phyloP scores from a whole-genome alignment of 768 basidiomycete genomes.

The Termitomyces sp. region DNA sequence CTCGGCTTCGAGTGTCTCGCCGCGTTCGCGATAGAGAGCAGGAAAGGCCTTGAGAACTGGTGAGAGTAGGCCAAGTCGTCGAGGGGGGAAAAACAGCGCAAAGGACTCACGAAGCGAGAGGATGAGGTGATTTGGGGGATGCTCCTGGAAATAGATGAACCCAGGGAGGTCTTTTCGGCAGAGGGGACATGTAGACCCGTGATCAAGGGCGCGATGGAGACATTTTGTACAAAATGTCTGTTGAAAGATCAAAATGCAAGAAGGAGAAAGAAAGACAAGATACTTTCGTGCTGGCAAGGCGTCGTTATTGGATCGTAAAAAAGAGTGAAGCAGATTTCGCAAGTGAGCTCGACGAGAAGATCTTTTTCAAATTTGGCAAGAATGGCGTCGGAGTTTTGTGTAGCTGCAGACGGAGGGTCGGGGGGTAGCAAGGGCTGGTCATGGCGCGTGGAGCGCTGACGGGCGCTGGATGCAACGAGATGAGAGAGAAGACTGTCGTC shows the following conservation, averaged over 20 bases:
- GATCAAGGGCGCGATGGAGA: constrained; percentile 86
- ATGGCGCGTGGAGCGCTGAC: constrained; percentile 22
- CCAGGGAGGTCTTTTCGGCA: constrained; percentile 77
- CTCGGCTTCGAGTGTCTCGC: constrained; percentile 60
- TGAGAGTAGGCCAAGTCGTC: constrained; percentile 1
- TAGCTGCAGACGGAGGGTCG: constrained; percentile 7
- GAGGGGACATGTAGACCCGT: constrained; percentile 75
- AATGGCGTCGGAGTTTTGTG: constrained; percentile 15
- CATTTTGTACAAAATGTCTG: constrained; percentile 91
- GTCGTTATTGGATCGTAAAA: constrained; percentile 87
- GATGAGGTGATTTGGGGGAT: constrained; percentile 67
- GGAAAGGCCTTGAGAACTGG: constrained; percentile 70
- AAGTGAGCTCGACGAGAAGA: constrained; percentile 66
- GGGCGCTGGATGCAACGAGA: constrained; percentile 25
- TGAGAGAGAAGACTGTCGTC: constrained; percentile 31
- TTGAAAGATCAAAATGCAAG: constrained; percentile 1
- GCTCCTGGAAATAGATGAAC: constrained; percentile 75
- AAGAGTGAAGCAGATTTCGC: constrained; percentile 87
- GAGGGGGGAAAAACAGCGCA: not conserved
- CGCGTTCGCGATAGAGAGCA: constrained; percentile 52
- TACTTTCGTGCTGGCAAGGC: constrained; percentile 87
- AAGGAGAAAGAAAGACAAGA: constrained; percentile 10
- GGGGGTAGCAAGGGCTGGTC: constrained; percentile 26
- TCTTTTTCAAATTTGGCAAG: constrained; percentile 50
- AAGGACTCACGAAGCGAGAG: constrained; percentile 55